Evolutionary conservation across 1,139 yeast genomes (phyloP).

Genomic region (Blastobotrys serpentis): DNA sequence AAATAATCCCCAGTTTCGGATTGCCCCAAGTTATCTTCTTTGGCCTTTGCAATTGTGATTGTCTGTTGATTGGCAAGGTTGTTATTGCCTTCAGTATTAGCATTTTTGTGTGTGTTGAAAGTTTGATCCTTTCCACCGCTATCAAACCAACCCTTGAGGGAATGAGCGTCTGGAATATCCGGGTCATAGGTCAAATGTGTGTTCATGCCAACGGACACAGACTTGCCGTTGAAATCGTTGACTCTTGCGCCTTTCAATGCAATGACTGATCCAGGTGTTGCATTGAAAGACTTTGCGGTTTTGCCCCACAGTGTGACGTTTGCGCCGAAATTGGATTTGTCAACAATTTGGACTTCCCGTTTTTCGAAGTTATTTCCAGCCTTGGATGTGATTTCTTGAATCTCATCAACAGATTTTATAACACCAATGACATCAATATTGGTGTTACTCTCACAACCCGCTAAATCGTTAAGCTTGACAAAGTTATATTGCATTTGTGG

Average conservation of each 20-base stretch:
- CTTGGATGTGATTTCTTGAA: constrained; percentile 83
- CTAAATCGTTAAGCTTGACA: constrained; percentile 64
- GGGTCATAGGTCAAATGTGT: constrained; percentile 80
- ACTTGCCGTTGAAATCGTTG: constrained; percentile 84
- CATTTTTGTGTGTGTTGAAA: constrained; percentile 58
- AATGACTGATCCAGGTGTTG: constrained; percentile 77
- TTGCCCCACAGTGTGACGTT: constrained; percentile 90
- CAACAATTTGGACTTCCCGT: constrained; percentile 84
- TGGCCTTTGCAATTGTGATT: constrained; percentile 64
- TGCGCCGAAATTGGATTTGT: constrained; percentile 74
- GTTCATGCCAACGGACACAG: constrained; percentile 75
- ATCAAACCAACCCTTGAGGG: constrained; percentile 94
- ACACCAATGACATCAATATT: constrained; percentile 94
- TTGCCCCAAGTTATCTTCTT: constrained; percentile 67
- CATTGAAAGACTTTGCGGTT: constrained; percentile 70
- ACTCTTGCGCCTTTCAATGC: constrained; percentile 91
- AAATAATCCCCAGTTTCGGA: constrained; percentile 73
- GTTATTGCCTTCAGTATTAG: constrained; percentile 28
- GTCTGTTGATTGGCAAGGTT: constrained; percentile 38
- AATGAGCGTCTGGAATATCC: constrained; percentile 82
- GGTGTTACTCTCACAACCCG: constrained; percentile 61
- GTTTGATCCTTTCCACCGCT: constrained; percentile 63
- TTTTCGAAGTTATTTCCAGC: constrained; percentile 89
- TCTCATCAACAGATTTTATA: constrained; percentile 70
- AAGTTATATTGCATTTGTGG: constrained; percentile 81